Conservation (phyloP, 176 grass and related monocot genomes). For the Themeda triandra region DNA sequence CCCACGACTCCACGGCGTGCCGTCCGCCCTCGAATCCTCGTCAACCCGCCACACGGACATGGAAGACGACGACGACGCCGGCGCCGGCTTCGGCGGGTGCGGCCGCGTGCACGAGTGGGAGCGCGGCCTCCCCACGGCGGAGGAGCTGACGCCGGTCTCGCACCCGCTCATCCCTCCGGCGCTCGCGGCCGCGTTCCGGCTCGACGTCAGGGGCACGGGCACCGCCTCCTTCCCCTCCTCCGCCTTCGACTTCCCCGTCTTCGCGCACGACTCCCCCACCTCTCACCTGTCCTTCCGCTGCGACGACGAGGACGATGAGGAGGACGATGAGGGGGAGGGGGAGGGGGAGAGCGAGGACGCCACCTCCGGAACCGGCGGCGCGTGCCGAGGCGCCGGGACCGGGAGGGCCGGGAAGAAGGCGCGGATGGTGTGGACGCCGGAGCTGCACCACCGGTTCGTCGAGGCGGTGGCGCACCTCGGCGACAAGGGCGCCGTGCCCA, state of each 20-base stretch:
- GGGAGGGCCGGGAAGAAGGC: slow-evolving; percentile 46
- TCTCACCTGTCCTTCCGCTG: slow-evolving; percentile 24
- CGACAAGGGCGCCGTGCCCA: slow-evolving; percentile 80
- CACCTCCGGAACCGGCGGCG: neutral
- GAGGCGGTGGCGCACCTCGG: slow-evolving; percentile 80
- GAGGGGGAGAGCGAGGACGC: slow-evolving; percentile 3
- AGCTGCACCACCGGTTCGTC: slow-evolving; percentile 94
- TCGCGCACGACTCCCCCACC: slow-evolving; percentile 29
- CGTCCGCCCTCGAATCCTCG: neutral
- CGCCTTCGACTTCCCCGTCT: slow-evolving; percentile 2
- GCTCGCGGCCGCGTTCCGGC: slow-evolving; percentile 76
- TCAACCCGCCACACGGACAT: slow-evolving; percentile 3
- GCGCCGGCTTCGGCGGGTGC: neutral
- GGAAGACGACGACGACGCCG: neutral
- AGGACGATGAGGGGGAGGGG: slow-evolving; percentile 32
- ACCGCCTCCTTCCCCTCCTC: slow-evolving; percentile 26
- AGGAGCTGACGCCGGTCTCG: slow-evolving; percentile 56
- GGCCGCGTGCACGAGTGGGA: slow-evolving; percentile 67
- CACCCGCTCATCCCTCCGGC: slow-evolving; percentile 58
- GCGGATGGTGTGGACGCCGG: slow-evolving; percentile 78
- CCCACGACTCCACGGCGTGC: slow-evolving; percentile 20
- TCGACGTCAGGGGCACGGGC: slow-evolving; percentile 34
- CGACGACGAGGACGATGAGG: slow-evolving; percentile 14
- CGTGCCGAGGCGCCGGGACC: neutral
- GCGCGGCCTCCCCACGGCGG: slow-evolving; percentile 46